Evolutionary conservation across 2,329 filamentous ascomycete species (phyloP), one percentile per base, ranked within the genome.

Genomic region (Cercospora sp.): DNA sequence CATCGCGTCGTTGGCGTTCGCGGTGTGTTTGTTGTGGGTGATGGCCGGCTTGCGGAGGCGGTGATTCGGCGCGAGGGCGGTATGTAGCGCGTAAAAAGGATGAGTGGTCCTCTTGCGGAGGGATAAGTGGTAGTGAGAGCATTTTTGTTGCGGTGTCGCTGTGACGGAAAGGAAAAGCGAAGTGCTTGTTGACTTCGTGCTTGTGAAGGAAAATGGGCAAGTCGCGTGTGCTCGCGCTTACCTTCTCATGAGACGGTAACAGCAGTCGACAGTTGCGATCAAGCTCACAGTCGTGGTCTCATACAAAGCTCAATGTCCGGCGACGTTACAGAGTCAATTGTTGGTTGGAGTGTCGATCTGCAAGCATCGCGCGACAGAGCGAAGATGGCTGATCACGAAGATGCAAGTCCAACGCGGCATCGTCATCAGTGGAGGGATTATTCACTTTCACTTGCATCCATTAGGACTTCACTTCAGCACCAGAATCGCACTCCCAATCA

Each of bases 121-220:
- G 72, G 21, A 77, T 73, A 32, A 78, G 75, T 26, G 77, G 77
- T n/a, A 78, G 67, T 21, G 77, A 74, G 43, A 77, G 72, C 76
- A 77, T 78, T 5, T 5, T 51, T 43, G 51, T 12, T 43, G 49
- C 5, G 18, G 16, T 55, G 28, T 40, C 9, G 24, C 21, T n/a
- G n/a, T n/a, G n/a, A n/a, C n/a, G n/a, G n/a, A n/a, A n/a, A n/a
- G n/a, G n/a, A n/a, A n/a, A n/a, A n/a, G n/a, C n/a, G n/a, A n/a
- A n/a, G n/a, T n/a, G n/a, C n/a, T 16, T n/a, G 49, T 28, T 55
- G 49, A 55, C 12, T 55, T 16, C 1, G 49, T 28, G 24, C 49
- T 55, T 28, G 49, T 55, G 49, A 28, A 55, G 49, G 24, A 55
- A 55, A 55, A 55, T 55, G 24, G 26, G 24, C 24, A 16, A 55